phyloP scores from a whole-genome alignment of 345 rosid genomes.

The Carallia pectinifolia region DNA sequence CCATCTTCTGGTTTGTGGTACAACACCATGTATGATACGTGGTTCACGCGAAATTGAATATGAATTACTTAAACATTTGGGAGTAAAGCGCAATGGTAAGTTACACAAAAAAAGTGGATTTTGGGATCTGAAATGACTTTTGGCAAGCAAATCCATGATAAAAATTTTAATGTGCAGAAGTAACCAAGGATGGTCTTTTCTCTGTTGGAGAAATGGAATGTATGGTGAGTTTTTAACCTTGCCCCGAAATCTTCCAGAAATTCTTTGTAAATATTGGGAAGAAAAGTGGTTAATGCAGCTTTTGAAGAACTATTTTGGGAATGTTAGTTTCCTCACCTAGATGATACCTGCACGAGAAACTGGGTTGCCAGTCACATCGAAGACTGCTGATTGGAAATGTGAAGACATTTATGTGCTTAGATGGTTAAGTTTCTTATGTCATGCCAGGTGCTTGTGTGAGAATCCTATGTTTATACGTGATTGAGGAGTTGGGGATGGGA shows the following conservation, averaged over 20 bases:
- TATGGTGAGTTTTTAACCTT: conserved; percentile 57
- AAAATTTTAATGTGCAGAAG: conserved; percentile 51
- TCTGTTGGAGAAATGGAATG: conserved; percentile 99
- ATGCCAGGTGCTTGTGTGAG: no score
- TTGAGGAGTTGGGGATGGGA: no score
- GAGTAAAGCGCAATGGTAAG: conserved; percentile 92
- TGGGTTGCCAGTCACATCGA: not conserved
- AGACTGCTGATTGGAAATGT: not conserved
- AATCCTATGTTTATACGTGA: no score
- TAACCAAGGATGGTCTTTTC: conserved; percentile 97
- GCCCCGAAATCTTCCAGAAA: not conserved
- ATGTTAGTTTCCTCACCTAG: no score
- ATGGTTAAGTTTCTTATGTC: not conserved
- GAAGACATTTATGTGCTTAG: not conserved
- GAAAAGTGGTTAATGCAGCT: no score
- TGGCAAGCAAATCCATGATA: conserved; percentile 10
- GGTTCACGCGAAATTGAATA: conserved; percentile 92
- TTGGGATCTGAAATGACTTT: conserved; percentile 11
- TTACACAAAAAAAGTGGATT: conserved; percentile 11
- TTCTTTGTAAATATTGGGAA: not conserved
- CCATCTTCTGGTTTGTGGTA: conserved; percentile 97
- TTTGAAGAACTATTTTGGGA: no score
- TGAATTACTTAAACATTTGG: conserved; percentile 84
- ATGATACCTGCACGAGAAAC: not conserved
- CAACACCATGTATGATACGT: conserved; percentile 97